A percentile compares a stretch with the other conserved stretches of the same genome.
These are phyloP conservation scores for Lodderomyces metapsilosis DNA, from an alignment of 1,139 yeast genomes.

Conservation along the genomic window DNA sequence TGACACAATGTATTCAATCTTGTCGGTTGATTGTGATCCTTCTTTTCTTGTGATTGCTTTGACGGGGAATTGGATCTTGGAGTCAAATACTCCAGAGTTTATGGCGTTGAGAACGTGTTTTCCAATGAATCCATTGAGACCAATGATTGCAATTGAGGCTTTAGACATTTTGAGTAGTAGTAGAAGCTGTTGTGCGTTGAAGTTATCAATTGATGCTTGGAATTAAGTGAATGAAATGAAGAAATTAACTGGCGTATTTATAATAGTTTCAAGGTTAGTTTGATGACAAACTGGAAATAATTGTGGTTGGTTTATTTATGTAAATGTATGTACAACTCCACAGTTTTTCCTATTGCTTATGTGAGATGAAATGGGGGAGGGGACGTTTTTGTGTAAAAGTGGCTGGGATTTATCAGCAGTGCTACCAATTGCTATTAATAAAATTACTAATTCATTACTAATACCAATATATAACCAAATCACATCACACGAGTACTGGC, in stretches of 20 bases:
- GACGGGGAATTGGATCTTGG: slow-evolving; percentile 48
- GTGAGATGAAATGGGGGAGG: neutral
- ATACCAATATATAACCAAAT: too few species aligned
- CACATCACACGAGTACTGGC: neutral
- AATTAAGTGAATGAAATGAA: too few species aligned
- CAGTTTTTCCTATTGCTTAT: too few species aligned
- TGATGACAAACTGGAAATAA: too few species aligned
- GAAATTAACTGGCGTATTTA: slow-evolving; percentile 27
- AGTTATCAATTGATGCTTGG: neutral
- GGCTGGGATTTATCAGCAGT: too few species aligned
- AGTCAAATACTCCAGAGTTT: slow-evolving; percentile 39
- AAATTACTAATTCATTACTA: too few species aligned
- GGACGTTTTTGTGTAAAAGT: too few species aligned
- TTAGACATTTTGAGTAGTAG: slow-evolving; percentile 13
- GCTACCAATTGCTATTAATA: too few species aligned
- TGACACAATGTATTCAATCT: slow-evolving; percentile 39
- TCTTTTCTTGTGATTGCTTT: slow-evolving; percentile 50
- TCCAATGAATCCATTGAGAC: slow-evolving; percentile 54
- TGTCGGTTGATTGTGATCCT: slow-evolving; percentile 32
- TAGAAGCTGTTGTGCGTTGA: too few species aligned
- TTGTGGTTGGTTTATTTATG: slow-evolving; percentile 7
- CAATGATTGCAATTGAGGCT: slow-evolving; percentile 49
- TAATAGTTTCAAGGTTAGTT: too few species aligned
- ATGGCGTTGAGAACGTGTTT: slow-evolving; percentile 46
- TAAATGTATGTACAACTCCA: too few species aligned